Conservation (phyloP, 2,329 filamentous ascomycete genomes). For the Fusarium dlaminii region DNA sequence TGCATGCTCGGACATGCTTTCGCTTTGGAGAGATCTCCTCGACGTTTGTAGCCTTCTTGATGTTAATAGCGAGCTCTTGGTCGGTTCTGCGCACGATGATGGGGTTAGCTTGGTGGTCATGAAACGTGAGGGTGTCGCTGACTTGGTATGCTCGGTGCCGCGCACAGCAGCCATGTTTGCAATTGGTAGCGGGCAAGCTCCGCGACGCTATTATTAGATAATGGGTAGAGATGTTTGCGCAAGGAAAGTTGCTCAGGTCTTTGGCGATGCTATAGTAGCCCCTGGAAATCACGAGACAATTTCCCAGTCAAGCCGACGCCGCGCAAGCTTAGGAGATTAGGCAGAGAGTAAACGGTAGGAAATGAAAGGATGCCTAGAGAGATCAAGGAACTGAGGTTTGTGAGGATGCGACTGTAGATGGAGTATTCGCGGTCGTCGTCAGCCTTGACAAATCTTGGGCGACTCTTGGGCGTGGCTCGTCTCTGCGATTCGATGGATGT, state of each 20-base stretch:
- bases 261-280: constrained; percentile 14
- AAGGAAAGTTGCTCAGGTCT: constrained; percentile 15
- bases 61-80: constrained; percentile 74
- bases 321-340: constrained; percentile 21
- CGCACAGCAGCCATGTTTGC: constrained; percentile 46
- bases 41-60: constrained; percentile 74
- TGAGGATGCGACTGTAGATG: neutral
- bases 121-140: constrained; percentile 25
- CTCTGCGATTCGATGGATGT: constrained; percentile 34
- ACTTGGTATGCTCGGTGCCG: constrained; percentile 51
- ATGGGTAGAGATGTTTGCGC: constrained; percentile 5
- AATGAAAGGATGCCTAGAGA: neutral
- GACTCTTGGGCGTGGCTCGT: constrained; percentile 33
- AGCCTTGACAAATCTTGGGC: constrained; percentile 40
- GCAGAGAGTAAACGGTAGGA: neutral
- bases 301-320: constrained; percentile 33
- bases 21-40: constrained; percentile 76
- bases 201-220: constrained; percentile 17
- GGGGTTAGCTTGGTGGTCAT: constrained; percentile 23
- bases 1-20: constrained; percentile 97
- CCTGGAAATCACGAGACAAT: constrained; percentile 43
- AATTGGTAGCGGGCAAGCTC: constrained; percentile 28
- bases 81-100: constrained; percentile 62
- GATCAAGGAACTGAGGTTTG: neutral
- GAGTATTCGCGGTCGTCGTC: constrained; percentile 39